Evolutionary conservation across 2,329 filamentous ascomycete species (phyloP).

Genomic region (Blumeria graminis): DNA sequence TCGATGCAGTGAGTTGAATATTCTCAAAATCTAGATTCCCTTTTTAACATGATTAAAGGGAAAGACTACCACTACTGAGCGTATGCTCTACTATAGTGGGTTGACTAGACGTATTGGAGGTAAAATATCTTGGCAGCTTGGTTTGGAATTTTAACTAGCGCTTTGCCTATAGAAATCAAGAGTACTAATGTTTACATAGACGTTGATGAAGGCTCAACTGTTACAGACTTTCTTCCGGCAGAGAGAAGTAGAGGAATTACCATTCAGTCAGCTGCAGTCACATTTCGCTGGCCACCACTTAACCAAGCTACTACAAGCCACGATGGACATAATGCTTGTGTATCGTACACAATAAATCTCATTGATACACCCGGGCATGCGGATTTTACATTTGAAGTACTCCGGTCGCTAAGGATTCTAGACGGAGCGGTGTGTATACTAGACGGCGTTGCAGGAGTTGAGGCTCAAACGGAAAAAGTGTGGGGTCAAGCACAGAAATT

Average conservation of each 20-base stretch:
- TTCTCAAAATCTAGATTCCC: neutral
- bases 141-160: neutral
- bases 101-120: slow-evolving; percentile 64
- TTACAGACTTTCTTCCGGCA: slow-evolving; percentile 87
- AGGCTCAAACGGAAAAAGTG: slow-evolving; percentile 90
- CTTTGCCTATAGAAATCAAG: neutral
- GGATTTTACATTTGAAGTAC: slow-evolving; percentile 91
- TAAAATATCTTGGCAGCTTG: slow-evolving; percentile 12
- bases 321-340: slow-evolving; percentile 23
- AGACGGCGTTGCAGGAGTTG: slow-evolving; percentile 78
- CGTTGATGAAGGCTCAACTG: slow-evolving; percentile 88
- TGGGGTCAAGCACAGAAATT: slow-evolving; percentile 80
- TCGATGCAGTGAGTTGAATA: slow-evolving; percentile 46
- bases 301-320: slow-evolving; percentile 7
- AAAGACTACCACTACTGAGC: slow-evolving; percentile 95
- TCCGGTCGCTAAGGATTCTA: slow-evolving; percentile 67
- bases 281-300: slow-evolving; percentile 67
- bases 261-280: slow-evolving; percentile 91
- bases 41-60: slow-evolving; percentile 25
- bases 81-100: slow-evolving; percentile 94
- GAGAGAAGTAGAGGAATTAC: slow-evolving; percentile 86
- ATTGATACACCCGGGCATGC: slow-evolving; percentile 95
- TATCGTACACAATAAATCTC: slow-evolving; percentile 53
- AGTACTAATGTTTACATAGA: slow-evolving; percentile 22
- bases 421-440: slow-evolving; percentile 86